phyloP scores from a whole-genome alignment of 2,329 filamentous ascomycete genomes.

The Penicillium verrucosum region DNA sequence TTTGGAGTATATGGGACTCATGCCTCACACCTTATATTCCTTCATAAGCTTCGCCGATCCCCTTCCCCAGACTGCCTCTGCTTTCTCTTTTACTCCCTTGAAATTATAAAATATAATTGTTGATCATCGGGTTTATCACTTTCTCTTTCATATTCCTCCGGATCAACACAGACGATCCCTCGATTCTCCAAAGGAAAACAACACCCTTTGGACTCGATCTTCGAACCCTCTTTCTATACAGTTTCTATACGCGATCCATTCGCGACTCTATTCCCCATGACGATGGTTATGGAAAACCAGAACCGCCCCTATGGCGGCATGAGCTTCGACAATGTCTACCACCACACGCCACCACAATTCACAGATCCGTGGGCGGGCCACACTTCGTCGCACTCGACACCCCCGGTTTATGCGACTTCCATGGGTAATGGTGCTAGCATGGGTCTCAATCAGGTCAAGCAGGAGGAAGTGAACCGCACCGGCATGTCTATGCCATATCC shows the following conservation, averaged over 20 bases:
- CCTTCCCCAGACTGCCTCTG: slow-evolving; percentile 39
- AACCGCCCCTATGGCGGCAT: slow-evolving; percentile 76
- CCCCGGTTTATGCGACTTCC: slow-evolving; percentile 58
- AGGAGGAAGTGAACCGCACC: slow-evolving; percentile 54
- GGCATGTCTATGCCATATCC: slow-evolving; percentile 68
- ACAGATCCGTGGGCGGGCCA: slow-evolving; percentile 80
- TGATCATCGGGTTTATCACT: slow-evolving; percentile 20
- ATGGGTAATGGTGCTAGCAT: slow-evolving; percentile 59
- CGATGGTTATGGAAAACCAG: slow-evolving; percentile 90
- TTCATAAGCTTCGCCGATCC: slow-evolving; percentile 47
- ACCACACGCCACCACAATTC: slow-evolving; percentile 66
- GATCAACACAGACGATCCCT: slow-evolving; percentile 5
- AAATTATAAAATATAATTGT: slow-evolving; percentile 11
- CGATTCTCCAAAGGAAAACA: neutral
- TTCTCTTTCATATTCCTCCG: slow-evolving; percentile 8
- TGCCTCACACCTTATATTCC: slow-evolving; percentile 32
- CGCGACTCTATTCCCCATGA: slow-evolving; percentile 61
- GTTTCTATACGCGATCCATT: slow-evolving; percentile 13
- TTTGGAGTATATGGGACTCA: slow-evolving; percentile 21
- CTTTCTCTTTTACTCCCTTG: slow-evolving; percentile 17
- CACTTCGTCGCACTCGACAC: slow-evolving; percentile 58
- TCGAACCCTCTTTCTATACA: neutral
- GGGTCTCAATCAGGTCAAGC: slow-evolving; percentile 53
- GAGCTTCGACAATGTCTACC: slow-evolving; percentile 76
- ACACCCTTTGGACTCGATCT: neutral